Conservation (phyloP, 2,329 filamentous ascomycete genomes). For the Colletotrichum sp. region DNA sequence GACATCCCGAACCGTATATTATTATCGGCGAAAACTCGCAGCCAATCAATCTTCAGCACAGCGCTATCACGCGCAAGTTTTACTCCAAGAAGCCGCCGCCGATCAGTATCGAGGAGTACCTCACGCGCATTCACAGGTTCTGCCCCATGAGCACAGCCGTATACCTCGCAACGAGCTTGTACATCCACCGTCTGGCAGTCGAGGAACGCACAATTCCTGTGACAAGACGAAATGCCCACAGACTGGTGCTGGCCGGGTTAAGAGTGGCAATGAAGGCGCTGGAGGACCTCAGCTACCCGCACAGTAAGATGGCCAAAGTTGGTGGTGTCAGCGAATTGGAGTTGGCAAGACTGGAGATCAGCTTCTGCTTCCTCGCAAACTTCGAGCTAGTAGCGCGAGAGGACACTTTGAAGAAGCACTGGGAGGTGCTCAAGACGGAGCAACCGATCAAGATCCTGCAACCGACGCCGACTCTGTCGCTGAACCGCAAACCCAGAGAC, state of each 20-base stretch:
- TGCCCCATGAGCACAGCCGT: conserved; percentile 95
- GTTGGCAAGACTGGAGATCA: conserved; percentile 85
- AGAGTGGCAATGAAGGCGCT: conserved; percentile 92
- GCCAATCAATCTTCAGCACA: conserved; percentile 78
- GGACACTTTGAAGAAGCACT: conserved; percentile 36
- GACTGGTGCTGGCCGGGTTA: conserved; percentile 82
- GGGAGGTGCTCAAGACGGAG: conserved; percentile 34
- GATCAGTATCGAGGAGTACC: conserved; percentile 83
- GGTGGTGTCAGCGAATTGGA: conserved; percentile 86
- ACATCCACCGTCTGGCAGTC: conserved; percentile 83
- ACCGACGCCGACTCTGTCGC: conserved; percentile 28
- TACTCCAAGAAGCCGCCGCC: conserved; percentile 87
- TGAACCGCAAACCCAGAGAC: conserved; percentile 21
- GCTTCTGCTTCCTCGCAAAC: conserved; percentile 84
- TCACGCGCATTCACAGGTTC: conserved; percentile 84
- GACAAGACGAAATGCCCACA: conserved; percentile 84
- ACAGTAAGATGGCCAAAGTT: conserved; percentile 82
- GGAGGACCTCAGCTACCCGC: conserved; percentile 90
- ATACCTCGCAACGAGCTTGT: conserved; percentile 86
- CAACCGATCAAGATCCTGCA: conserved; percentile 9
- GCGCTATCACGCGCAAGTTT: conserved; percentile 89
- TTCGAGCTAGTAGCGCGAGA: conserved; percentile 73
- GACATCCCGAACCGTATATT: conserved; percentile 55
- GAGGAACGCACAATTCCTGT: conserved; percentile 80
- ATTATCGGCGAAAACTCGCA: conserved; percentile 74